A percentile compares a stretch with the other conserved stretches of the same genome.
Conservation (phyloP, 208 protist species). For the Acanthamoeba rhysodes region DNA sequence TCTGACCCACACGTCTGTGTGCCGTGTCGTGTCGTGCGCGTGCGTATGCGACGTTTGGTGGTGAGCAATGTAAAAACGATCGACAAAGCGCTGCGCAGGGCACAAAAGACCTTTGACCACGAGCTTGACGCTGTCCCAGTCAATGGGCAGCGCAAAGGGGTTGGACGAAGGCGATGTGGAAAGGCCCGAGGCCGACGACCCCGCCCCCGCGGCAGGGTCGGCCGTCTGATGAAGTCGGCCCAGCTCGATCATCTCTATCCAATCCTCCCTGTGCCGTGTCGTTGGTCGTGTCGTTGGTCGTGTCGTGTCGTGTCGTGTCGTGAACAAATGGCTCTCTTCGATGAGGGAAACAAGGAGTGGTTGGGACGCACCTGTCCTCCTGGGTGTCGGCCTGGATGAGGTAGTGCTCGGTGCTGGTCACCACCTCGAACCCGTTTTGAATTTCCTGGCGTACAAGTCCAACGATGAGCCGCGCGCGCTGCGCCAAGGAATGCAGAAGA, state of each 20-base stretch:
- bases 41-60: not conserved
- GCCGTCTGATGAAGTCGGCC: not conserved
- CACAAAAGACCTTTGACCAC: constrained; percentile 18
- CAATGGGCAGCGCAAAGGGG: constrained; percentile 6
- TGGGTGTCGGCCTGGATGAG: constrained; percentile 63
- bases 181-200: not conserved
- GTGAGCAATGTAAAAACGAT: not conserved
- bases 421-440: constrained; percentile 55
- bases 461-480: no score
- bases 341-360: not conserved
- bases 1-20: constrained; percentile 2
- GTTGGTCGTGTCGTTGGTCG: no score
- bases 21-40: not conserved
- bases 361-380: constrained; percentile 16
- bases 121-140: constrained; percentile 24
- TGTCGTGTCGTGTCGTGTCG: no score
- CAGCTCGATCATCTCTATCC: constrained; percentile 62
- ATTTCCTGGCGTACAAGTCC: constrained; percentile 30
- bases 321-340: no score
- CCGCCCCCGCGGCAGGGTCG: not conserved
- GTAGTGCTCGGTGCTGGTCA: constrained; percentile 59
- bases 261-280: constrained; percentile 42
- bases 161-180: not conserved
- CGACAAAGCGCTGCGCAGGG: no score
- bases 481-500: not conserved